Conservation (phyloP, 2,329 filamentous ascomycete species). For the Diplodia corticola region DNA sequence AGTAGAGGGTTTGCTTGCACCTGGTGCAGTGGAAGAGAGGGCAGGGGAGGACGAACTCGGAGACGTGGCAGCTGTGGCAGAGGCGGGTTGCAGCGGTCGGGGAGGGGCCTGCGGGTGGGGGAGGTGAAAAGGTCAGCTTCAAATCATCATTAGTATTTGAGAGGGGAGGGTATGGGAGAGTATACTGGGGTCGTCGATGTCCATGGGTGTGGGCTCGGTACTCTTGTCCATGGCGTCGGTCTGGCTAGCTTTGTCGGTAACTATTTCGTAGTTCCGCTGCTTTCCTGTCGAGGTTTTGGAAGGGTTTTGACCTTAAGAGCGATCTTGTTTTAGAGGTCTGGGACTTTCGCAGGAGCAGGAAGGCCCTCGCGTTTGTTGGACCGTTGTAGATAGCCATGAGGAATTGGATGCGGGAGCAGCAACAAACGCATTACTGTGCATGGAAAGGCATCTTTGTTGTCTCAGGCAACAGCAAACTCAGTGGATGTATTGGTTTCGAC, state of each 20-base stretch:
- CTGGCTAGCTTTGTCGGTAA: background rate
- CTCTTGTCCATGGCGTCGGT: background rate
- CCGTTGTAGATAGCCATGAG: background rate
- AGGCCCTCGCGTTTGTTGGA: background rate
- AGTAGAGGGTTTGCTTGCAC: conserved; percentile 43
- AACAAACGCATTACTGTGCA: background rate
- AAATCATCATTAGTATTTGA: background rate
- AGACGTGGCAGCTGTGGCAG: background rate
- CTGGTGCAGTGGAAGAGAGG: conserved; percentile 32
- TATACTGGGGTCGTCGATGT: background rate
- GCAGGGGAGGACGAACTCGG: background rate
- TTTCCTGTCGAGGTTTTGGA: background rate
- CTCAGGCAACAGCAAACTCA: background rate
- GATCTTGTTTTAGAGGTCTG: background rate
- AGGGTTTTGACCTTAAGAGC: background rate
- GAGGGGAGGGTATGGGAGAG: background rate
- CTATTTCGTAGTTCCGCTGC: background rate
- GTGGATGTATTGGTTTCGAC: background rate
- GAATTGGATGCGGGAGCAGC: background rate
- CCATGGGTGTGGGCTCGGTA: background rate
- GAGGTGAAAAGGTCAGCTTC: background rate
- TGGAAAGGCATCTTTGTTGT: background rate
- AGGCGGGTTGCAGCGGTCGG: background rate
- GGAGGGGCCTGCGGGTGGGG: background rate
- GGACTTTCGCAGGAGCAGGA: background rate